A percentile compares a stretch with the other conserved stretches of the same genome.
Evolutionary conservation across 2,329 filamentous ascomycete species (phyloP).

Genomic region (Xylariales sp.): DNA sequence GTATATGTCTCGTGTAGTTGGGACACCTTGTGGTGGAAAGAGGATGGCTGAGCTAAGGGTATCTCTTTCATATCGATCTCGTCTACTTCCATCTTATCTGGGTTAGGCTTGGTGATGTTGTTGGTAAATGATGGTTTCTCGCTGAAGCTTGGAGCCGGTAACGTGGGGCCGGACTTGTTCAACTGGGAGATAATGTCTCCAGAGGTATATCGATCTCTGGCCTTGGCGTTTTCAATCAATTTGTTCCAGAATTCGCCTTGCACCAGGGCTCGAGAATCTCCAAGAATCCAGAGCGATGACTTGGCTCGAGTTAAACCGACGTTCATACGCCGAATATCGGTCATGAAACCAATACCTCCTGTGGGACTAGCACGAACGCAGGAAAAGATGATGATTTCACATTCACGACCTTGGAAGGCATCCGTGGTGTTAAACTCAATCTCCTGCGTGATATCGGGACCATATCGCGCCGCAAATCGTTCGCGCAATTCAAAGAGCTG

Average conservation of each 20-base stretch:
- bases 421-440: conserved; percentile 99
- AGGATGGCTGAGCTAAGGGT: conserved; percentile 10
- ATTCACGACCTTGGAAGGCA: conserved; percentile 94
- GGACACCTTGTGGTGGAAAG: conserved; percentile 16
- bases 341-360: conserved; percentile 96
- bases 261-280: conserved; percentile 80
- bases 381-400: conserved; percentile 97
- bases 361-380: conserved; percentile 91
- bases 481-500: conserved; percentile 77
- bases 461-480: conserved; percentile 69
- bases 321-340: conserved; percentile 98
- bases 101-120: no score
- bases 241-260: conserved; percentile 90
- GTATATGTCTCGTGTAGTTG: conserved; percentile 22
- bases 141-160: conserved; percentile 19
- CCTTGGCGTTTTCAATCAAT: conserved; percentile 76
- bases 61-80: conserved; percentile 25
- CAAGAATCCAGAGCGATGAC: conserved; percentile 92
- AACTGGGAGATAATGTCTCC: conserved; percentile 53
- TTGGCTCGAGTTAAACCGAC: conserved; percentile 96
- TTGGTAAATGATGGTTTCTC: no score
- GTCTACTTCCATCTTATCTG: conserved; percentile 7
- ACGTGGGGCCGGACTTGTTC: conserved; percentile 34
- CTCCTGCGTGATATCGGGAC: conserved; percentile 66
- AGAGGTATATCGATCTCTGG: conserved; percentile 70